Conservation (phyloP, 768 basidiomycete genomes). For the Naganishia vaughanmartiniae region DNA sequence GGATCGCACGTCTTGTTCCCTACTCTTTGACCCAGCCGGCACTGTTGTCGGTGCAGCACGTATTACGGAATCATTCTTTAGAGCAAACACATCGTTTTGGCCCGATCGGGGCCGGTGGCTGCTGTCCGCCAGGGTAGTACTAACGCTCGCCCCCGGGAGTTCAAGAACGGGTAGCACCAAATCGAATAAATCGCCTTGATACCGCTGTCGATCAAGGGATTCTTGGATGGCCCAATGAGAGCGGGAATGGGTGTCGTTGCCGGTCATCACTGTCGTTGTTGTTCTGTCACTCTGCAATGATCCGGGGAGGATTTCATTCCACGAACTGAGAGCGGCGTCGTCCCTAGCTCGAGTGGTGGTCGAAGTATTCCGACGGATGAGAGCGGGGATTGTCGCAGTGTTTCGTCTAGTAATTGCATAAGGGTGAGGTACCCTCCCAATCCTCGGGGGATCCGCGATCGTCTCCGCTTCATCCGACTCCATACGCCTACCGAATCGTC, state of each 20-base stretch:
- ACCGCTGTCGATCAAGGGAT: constrained; percentile 13
- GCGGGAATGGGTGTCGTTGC: constrained; percentile 11
- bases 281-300: neutral
- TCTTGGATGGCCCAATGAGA: constrained; percentile 23
- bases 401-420: constrained; percentile 9
- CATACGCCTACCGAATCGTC: neutral
- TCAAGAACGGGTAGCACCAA: constrained; percentile 8
- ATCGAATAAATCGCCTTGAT: constrained; percentile 18
- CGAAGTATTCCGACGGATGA: neutral
- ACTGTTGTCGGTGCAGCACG: neutral
- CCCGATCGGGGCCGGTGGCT: neutral
- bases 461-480: neutral
- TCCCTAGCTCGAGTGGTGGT: neutral
- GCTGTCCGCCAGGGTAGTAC: neutral
- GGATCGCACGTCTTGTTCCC: too few relatives aligned
- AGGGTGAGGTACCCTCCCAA: neutral
- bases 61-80: neutral
- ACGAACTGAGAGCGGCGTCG: neutral
- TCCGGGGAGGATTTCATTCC: neutral
- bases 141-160: neutral
- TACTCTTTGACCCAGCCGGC: neutral
- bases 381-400: neutral
- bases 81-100: neutral
- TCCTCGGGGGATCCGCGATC: neutral
- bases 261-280: neutral